These are phyloP conservation scores for Paramyrothecium roridum DNA, from an alignment of 2,329 filamentous ascomycete genomes.

Conservation along the genomic window DNA sequence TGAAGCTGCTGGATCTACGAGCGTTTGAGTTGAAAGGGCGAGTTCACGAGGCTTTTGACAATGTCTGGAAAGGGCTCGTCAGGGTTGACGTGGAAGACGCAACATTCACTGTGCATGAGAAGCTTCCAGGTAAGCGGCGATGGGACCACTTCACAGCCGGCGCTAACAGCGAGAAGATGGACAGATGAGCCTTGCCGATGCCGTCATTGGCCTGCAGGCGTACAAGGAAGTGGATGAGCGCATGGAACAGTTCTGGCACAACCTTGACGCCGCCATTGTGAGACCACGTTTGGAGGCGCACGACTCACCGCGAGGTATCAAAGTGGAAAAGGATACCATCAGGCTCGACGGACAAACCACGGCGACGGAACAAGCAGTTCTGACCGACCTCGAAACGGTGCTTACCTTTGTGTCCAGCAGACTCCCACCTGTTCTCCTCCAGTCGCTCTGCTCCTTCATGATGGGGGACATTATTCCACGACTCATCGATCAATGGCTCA, in stretches of 20 bases:
- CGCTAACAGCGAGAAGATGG: conserved; percentile 34
- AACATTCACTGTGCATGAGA: conserved; percentile 53
- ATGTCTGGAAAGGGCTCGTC: conserved; percentile 70
- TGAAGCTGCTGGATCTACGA: conserved; percentile 63
- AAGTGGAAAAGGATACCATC: conserved; percentile 38
- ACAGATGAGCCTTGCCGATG: conserved; percentile 50
- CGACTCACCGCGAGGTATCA: conserved; percentile 33
- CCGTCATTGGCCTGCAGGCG: conserved; percentile 52
- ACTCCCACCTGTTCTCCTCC: conserved; percentile 52
- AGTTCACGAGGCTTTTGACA: conserved; percentile 63
- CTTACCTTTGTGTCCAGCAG: conserved; percentile 49
- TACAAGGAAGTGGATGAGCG: conserved; percentile 61
- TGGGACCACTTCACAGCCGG: background rate
- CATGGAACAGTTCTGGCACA: conserved; percentile 59
- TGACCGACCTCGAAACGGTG: conserved; percentile 49
- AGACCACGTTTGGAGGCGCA: conserved; percentile 52
- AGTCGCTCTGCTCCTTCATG: conserved; percentile 64
- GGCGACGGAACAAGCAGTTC: conserved; percentile 44
- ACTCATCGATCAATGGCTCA: conserved; percentile 72
- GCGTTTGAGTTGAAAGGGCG: conserved; percentile 63
- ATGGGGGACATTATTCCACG: conserved; percentile 66
- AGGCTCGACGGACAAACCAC: conserved; percentile 39
- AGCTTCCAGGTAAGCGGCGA: conserved; percentile 43
- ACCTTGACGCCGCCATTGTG: conserved; percentile 59
- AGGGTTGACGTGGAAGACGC: conserved; percentile 54